A percentile compares a stretch with the other conserved stretches of the same genome.
phyloP scores from a whole-genome alignment of 768 basidiomycete species.

The Mycena haematopus region DNA sequence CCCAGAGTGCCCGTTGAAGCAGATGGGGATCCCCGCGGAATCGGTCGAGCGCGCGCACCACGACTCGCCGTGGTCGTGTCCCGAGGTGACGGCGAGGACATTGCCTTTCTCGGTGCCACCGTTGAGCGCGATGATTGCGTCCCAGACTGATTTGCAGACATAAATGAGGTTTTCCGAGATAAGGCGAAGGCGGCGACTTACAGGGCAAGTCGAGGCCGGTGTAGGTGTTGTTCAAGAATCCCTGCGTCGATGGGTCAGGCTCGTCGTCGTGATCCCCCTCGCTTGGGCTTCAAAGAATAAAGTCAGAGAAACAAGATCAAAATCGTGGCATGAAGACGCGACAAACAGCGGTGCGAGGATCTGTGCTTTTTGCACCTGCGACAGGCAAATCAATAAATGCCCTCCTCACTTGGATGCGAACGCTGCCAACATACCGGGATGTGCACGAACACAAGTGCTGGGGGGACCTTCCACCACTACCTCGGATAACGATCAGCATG shows the following conservation, averaged over 20 bases:
- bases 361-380: constrained; percentile 29
- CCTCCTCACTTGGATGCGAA: too few relatives aligned
- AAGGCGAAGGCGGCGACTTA: background rate
- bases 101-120: constrained; percentile 12
- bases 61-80: constrained; percentile 33
- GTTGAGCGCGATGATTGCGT: constrained; percentile 23
- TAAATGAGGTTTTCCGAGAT: background rate
- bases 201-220: constrained; percentile 29
- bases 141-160: constrained; percentile 15
- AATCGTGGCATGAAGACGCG: background rate
- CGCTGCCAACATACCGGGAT: constrained; percentile 20
- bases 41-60: constrained; percentile 27
- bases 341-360: constrained; percentile 25
- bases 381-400: background rate
- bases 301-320: background rate
- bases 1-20: constrained; percentile 32
- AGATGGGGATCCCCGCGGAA: constrained; percentile 28
- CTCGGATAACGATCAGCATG: too few relatives aligned
- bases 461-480: constrained; percentile 28
- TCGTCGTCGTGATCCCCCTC: constrained; percentile 30
- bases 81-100: constrained; percentile 31
- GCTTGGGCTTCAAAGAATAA: constrained; percentile 14
- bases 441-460: constrained; percentile 31
- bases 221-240: constrained; percentile 29
- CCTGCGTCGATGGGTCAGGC: constrained; percentile 29